Base-by-base conservation (phyloP, 495 filamentous ascomycete species). In the Aspergillus heteromorphus region DNA sequence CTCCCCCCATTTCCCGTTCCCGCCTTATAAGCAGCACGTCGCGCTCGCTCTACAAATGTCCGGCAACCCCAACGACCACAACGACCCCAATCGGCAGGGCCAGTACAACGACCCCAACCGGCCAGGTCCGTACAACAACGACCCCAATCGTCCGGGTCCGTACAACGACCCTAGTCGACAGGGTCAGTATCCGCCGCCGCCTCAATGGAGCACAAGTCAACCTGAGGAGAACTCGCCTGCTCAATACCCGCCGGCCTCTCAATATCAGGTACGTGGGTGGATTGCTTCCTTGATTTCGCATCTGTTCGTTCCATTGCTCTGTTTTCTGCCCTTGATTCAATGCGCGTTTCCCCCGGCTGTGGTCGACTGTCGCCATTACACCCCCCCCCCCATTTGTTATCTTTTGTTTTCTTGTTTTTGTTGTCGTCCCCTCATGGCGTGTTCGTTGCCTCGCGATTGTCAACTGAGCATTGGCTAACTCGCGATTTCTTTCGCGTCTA, bases 131-230 rank as follows among this genome's bases (percentile, higher is more conserved):
- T 79, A 75, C 67, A 71, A 63, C 67, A 71, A 63, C 69, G 62
- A 72, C 57, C 70, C 70, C 62, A 65, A 66, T 61, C 67, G 65
- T 4, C 34, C 1, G 34, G 34, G 34, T n/a, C 34, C 8, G 76
- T 79, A 75, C 67, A 71, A 63, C 62, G 73, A 74, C 63, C 69
- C 71, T 54, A 71, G 68, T 65, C 70, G 69, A 55, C 69, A 66
- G 59, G 68, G 69, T 60, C 72, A 72, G 64, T 75, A 75, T 73
- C 74, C 73, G 61, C 75, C 70, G 49, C 75, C 70, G 49, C 67
- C 69, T 27, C 72, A 69, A 63, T 78, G 75, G 76, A 71, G 73
- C 57, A 62, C 62, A 60, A 69, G 62, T 65, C 73, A 72, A 65
- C 61, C 67, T 51, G 73, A 74, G 57, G 75, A 74, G 54, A 70